Conservation (phyloP, 352 stramenopile species). For the Pythium rhizo-oryzae region DNA sequence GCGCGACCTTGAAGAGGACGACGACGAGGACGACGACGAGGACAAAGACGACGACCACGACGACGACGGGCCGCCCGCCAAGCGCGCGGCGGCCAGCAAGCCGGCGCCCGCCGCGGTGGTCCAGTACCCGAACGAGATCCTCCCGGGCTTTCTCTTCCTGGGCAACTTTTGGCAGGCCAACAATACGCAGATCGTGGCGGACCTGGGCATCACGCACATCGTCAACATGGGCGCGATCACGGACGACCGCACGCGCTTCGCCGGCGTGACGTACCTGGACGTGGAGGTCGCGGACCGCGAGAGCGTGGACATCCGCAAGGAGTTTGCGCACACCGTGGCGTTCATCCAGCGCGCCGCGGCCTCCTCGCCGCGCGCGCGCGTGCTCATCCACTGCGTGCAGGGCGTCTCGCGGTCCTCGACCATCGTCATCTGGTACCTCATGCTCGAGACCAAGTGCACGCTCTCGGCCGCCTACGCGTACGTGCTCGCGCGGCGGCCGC, state of each 20-base stretch:
- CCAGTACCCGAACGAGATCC: conserved; percentile 80
- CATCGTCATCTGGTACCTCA: conserved; percentile 82
- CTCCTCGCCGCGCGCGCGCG: conserved; percentile 33
- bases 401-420: conserved; percentile 78
- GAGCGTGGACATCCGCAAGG: conserved; percentile 56
- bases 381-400: conserved; percentile 84
- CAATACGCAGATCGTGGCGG: conserved; percentile 46
- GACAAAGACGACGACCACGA: background rate
- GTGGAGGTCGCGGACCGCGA: conserved; percentile 63
- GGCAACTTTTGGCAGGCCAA: conserved; percentile 86
- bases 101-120: conserved; percentile 14
- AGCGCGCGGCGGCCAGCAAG: background rate
- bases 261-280: conserved; percentile 64
- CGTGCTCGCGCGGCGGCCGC: conserved; percentile 71
- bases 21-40: conserved; percentile 17
- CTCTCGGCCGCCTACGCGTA: conserved; percentile 79
- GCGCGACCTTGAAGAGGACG: conserved; percentile 11
- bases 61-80: no score
- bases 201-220: conserved; percentile 71
- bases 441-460: conserved; percentile 71
- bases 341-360: conserved; percentile 57
- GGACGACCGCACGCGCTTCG: conserved; percentile 56
- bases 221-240: conserved; percentile 75
- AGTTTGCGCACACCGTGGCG: conserved; percentile 49
- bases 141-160: conserved; percentile 69